phyloP scores from a whole-genome alignment of 2,329 filamentous ascomycete species.

The Ambrosiella cleistominuta region DNA sequence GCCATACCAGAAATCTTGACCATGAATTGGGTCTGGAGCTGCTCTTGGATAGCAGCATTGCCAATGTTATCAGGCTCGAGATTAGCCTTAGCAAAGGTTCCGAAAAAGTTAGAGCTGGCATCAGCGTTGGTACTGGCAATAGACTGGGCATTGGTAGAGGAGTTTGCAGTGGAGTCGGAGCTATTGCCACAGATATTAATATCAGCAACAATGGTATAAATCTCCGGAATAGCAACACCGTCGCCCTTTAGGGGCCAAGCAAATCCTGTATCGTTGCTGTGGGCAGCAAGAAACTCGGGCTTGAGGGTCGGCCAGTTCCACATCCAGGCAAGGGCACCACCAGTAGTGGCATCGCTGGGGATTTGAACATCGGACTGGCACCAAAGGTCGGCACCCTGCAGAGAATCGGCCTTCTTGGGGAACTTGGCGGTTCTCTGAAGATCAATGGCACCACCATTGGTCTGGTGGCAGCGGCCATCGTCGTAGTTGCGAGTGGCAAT shows the following conservation, averaged over 20 bases:
- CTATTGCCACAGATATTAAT: conserved; percentile 21
- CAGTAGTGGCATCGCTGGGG: conserved; percentile 45
- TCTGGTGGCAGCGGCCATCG: conserved; percentile 77
- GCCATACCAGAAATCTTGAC: conserved; percentile 19
- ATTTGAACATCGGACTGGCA: conserved; percentile 73
- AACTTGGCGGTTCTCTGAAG: conserved; percentile 38
- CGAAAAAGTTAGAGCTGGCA: not conserved
- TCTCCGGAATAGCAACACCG: conserved; percentile 20
- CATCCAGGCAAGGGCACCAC: conserved; percentile 82
- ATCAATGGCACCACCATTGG: conserved; percentile 44
- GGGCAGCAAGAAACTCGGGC: conserved; percentile 23
- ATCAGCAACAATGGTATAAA: conserved; percentile 25
- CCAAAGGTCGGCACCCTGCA: conserved; percentile 43
- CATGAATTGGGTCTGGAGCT: conserved; percentile 29
- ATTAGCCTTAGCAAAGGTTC: conserved; percentile 1
- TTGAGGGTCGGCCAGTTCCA: conserved; percentile 74
- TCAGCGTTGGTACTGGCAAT: not conserved
- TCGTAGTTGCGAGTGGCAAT: conserved; percentile 69
- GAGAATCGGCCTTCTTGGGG: conserved; percentile 30
- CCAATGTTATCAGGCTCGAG: conserved; percentile 22
- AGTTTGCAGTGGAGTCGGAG: not conserved
- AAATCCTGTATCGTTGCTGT: conserved; percentile 22
- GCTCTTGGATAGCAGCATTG: conserved; percentile 26
- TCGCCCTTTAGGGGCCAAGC: conserved; percentile 20
- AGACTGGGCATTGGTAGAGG: conserved; percentile 14